Base-by-base conservation (phyloP, 2,329 filamentous ascomycete species). In the Hypoxylon sp. region DNA sequence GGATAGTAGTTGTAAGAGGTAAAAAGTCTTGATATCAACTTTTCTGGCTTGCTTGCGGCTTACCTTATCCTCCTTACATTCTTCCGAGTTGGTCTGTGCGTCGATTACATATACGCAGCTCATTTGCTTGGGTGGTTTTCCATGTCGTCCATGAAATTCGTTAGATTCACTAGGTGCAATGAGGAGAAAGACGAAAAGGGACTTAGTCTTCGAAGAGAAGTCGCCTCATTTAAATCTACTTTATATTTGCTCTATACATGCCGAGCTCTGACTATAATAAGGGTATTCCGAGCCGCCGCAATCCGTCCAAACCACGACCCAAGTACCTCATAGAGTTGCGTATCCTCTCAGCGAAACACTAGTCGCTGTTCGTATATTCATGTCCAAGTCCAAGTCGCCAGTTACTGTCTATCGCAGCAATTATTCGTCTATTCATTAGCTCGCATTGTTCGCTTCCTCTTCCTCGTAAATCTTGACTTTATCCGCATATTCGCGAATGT, bases 401-500 rank as follows among this genome's bases (percentile, higher is more conserved):
- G 31, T 33, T 46, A 43, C 18, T n/a, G 24, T 33, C 15, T 31
- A 11, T 31, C 9, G 52, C 43, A 38, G 15, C 42, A 38, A 47
- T 49, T 40, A 8, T 20, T 35, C 27, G 20, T 56, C 60, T 21
- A 43, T 49, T 46, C 62, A 65, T 50, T 29, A 49, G 27, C 41
- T 15, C 33, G 33, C 20, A 45, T 42, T n/a, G 17, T 55, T 27
- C 24, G 63, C 58, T 60, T 68, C 73, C 13, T 92, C 87, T 55
- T 95, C 90, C 55, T 95, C 90, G 66, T 86, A 90, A 41, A 98
- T 87, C 77, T 91, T 87, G 21, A 97, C 91, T 68, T 87, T 92
- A 27, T 89, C 88, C 0, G 92, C 87, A 73, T 97, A 97, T 69
- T 92, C 84, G 29, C 75, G 78, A 60, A 99, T 98, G 58, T 90